These are phyloP conservation scores for Fusarium xyrophilum DNA, from an alignment of 2,329 filamentous ascomycete genomes.

Conservation along the genomic window DNA sequence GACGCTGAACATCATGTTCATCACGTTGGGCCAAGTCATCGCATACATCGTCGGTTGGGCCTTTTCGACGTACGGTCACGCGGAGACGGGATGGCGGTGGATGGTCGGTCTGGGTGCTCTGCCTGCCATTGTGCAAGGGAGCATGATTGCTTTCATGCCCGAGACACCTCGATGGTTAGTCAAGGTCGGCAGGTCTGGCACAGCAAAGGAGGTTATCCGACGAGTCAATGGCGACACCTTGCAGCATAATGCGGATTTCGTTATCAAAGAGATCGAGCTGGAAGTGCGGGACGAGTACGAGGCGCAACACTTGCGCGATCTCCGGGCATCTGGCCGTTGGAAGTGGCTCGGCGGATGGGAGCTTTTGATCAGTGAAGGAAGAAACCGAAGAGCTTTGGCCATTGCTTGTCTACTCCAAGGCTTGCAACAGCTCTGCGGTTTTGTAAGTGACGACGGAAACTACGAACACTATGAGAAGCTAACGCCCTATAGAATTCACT, in stretches of 20 bases:
- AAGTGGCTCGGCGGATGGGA: slow-evolving; percentile 57
- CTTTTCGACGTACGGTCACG: slow-evolving; percentile 63
- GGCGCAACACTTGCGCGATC: slow-evolving; percentile 49
- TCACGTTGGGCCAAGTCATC: slow-evolving; percentile 87
- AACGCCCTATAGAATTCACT: slow-evolving; percentile 70
- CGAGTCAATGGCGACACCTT: slow-evolving; percentile 66
- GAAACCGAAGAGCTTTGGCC: slow-evolving; percentile 75
- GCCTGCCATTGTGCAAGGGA: slow-evolving; percentile 75
- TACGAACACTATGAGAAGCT: neutral
- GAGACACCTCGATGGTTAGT: slow-evolving; percentile 92
- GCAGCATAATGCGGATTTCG: slow-evolving; percentile 59
- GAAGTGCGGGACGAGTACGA: slow-evolving; percentile 77
- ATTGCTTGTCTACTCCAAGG: slow-evolving; percentile 89
- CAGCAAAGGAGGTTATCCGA: slow-evolving; percentile 70
- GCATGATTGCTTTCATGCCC: slow-evolving; percentile 75
- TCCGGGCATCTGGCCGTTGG: slow-evolving; percentile 40
- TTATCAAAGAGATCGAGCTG: slow-evolving; percentile 73
- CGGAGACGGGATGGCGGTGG: slow-evolving; percentile 78
- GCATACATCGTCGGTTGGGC: slow-evolving; percentile 86
- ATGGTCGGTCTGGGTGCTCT: slow-evolving; percentile 86
- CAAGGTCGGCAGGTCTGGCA: slow-evolving; percentile 65
- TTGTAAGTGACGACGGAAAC: slow-evolving; percentile 58
- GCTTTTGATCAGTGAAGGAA: slow-evolving; percentile 63
- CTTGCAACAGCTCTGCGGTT: slow-evolving; percentile 87
- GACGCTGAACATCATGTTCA: slow-evolving; percentile 80